Conservation (phyloP, 179 eudicot species). For the Silene coronaria region DNA sequence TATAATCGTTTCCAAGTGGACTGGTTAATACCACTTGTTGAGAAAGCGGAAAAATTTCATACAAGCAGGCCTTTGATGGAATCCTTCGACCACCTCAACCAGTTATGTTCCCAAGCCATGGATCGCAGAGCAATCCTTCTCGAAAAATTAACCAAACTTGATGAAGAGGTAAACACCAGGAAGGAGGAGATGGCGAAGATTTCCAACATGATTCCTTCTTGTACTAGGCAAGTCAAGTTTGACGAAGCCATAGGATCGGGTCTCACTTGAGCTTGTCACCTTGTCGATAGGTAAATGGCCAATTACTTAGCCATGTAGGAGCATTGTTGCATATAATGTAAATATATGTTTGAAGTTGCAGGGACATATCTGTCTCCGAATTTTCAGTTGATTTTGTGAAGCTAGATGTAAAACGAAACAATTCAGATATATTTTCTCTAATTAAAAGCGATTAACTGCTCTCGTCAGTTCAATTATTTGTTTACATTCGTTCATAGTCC, state of each 20-base stretch:
- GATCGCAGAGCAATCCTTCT: not conserved
- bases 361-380: too few species aligned
- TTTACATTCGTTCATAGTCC: too few species aligned
- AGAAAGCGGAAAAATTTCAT: constrained; percentile 5
- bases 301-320: too few species aligned
- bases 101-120: not conserved
- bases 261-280: too few species aligned
- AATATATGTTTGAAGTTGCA: too few species aligned
- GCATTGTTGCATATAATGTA: too few species aligned
- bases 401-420: too few species aligned
- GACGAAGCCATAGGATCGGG: constrained; percentile 9
- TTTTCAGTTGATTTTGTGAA: too few species aligned
- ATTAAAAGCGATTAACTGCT: too few species aligned
- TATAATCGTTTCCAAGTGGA: not conserved
- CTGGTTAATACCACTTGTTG: constrained; percentile 15
- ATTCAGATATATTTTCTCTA: too few species aligned
- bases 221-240: not conserved
- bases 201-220: constrained; percentile 1
- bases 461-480: too few species aligned
- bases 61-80: constrained; percentile 17
- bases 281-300: too few species aligned
- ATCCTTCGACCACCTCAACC: not conserved
- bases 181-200: not conserved
- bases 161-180: not conserved
- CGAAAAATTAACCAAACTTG: constrained; percentile 6